Conservation (phyloP, 208 protist genomes). For the Herpetomonas muscarum region DNA sequence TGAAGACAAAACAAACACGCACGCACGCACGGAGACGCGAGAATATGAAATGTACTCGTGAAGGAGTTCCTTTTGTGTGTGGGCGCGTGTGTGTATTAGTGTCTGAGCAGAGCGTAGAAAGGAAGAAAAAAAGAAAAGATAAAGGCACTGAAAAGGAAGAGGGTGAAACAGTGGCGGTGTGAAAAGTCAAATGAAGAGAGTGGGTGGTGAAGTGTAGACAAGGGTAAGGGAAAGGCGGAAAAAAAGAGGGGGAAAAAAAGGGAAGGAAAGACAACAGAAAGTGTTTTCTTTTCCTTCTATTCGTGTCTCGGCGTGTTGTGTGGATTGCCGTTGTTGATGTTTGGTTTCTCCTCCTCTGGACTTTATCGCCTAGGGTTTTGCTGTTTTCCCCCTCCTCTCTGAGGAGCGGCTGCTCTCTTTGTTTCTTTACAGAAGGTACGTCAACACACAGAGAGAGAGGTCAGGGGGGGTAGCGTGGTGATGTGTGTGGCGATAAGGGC, state of each 20-base stretch:
- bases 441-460: slow-evolving; percentile 1
- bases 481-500: not conserved
- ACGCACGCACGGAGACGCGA: no score
- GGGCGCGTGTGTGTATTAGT: not conserved
- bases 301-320: no score
- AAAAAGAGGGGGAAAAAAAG: not conserved
- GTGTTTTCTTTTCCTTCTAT: slow-evolving; percentile 2
- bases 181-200: not conserved
- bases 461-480: not conserved
- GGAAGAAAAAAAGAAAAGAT: slow-evolving; percentile 9
- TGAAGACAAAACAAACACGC: not conserved
- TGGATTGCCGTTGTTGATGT: no score
- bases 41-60: no score
- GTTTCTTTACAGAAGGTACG: not conserved
- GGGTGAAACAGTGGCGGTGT: not conserved
- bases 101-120: not conserved
- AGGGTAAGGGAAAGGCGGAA: not conserved
- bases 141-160: not conserved
- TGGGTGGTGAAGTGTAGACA: not conserved
- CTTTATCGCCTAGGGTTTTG: no score
- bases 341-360: slow-evolving; percentile 6
- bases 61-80: no score
- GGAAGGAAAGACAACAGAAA: not conserved
- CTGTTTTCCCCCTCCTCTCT: not conserved
- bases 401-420: not conserved